Evolutionary conservation across 108 stramenopile genomes (phyloP).

Genomic region (Pseudonitzschia delicatissima): DNA sequence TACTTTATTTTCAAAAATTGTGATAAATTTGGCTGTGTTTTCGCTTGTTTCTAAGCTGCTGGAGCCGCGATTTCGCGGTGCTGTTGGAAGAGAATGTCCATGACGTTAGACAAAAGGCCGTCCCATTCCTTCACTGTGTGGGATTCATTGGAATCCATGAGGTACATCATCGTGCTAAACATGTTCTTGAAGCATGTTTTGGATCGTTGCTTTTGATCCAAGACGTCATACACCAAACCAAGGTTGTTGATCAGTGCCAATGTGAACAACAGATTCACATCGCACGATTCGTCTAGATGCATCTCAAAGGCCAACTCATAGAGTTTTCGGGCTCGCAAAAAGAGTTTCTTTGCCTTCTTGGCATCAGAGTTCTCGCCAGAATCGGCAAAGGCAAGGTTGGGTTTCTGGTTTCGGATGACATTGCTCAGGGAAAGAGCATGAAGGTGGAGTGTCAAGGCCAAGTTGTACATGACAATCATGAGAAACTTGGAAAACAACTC

Average conservation of each 20-base stretch:
- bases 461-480: slow-evolving; percentile 21
- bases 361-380: not conserved
- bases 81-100: slow-evolving; percentile 1
- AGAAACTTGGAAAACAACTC: slow-evolving; percentile 12
- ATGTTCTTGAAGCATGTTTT: slow-evolving; percentile 20
- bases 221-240: slow-evolving; percentile 12
- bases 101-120: slow-evolving; percentile 21
- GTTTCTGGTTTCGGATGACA: not conserved
- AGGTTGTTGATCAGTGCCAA: slow-evolving; percentile 26
- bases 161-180: slow-evolving; percentile 26
- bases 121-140: slow-evolving; percentile 18
- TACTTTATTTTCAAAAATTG: too few species aligned
- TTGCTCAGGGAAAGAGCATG: not conserved
- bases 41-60: slow-evolving; percentile 17
- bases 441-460: slow-evolving; percentile 20
- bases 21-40: too few species aligned
- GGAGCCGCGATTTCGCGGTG: slow-evolving; percentile 4
- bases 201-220: slow-evolving; percentile 12
- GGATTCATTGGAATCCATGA: slow-evolving; percentile 23
- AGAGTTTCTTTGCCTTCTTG: not conserved
- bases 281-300: slow-evolving; percentile 24
- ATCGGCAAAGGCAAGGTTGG: not conserved
- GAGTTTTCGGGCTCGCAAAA: slow-evolving; percentile 8
- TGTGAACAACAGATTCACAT: slow-evolving; percentile 17
- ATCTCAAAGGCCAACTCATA: slow-evolving; percentile 24